phyloP scores from a whole-genome alignment of 768 basidiomycete species.

The Cyclocybe aegerita region DNA sequence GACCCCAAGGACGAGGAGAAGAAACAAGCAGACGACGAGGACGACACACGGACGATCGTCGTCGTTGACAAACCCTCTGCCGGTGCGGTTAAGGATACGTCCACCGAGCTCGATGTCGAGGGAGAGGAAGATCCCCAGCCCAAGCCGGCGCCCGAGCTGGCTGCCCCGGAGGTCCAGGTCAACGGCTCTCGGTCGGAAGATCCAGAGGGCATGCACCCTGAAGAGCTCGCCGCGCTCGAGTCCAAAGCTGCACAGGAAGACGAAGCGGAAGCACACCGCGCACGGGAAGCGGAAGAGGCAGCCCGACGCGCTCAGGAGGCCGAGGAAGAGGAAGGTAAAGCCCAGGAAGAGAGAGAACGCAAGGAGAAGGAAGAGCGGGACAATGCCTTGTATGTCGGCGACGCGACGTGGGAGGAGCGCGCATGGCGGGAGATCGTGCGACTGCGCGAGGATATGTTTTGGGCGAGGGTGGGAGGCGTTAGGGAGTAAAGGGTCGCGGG shows the following conservation, averaged over 20 bases:
- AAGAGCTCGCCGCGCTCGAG: too few species aligned
- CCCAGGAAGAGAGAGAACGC: constrained; percentile 6
- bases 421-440: constrained; percentile 79
- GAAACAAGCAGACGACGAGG: constrained; percentile 17
- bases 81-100: background rate
- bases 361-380: constrained; percentile 14
- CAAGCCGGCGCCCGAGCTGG: too few species aligned
- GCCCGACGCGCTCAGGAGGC: too few species aligned
- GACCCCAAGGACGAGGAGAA: constrained; percentile 1
- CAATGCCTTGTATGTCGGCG: constrained; percentile 52
- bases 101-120: background rate
- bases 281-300: background rate
- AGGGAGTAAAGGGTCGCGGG: too few species aligned
- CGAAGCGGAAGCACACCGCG: background rate
- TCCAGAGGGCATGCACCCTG: too few species aligned
- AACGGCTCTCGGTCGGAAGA: too few species aligned
- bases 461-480: constrained; percentile 70
- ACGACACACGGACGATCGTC: constrained; percentile 4
- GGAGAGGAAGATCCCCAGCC: background rate
- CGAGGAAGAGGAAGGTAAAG: constrained; percentile 3
- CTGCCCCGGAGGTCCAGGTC: background rate
- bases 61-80: background rate
- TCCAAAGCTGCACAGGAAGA: background rate
- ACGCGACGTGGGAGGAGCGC: constrained; percentile 81
- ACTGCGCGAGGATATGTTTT: constrained; percentile 84